These are phyloP conservation scores for Lachnellula occidentalis DNA, from an alignment of 2,329 filamentous ascomycete genomes.

Conservation along the genomic window DNA sequence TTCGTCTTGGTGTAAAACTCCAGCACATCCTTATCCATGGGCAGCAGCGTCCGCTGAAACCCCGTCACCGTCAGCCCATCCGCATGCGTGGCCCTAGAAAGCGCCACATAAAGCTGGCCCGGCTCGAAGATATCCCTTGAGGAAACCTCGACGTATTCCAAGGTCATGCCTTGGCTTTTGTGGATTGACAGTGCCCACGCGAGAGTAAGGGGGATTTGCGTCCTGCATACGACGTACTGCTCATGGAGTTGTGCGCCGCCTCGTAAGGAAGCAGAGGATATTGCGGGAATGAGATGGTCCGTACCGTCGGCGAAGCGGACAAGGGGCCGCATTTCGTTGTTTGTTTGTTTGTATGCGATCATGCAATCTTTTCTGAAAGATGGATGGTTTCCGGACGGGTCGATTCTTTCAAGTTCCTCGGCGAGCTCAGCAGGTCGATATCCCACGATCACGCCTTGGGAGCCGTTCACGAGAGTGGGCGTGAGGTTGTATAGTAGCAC, in stretches of 20 bases:
- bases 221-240: conserved; percentile 21
- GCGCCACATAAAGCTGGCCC: conserved; percentile 26
- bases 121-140: conserved; percentile 24
- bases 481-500: conserved; percentile 23
- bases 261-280: conserved; percentile 8
- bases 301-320: conserved; percentile 21
- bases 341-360: not conserved
- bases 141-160: conserved; percentile 24
- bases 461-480: conserved; percentile 26
- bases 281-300: conserved; percentile 3
- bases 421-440: conserved; percentile 8
- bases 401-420: not conserved
- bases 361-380: not conserved
- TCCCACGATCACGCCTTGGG: conserved; percentile 23
- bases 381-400: not conserved
- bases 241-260: conserved; percentile 5
- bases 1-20: conserved; percentile 22
- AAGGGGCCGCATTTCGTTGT: conserved; percentile 5
- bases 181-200: conserved; percentile 97
- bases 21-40: conserved; percentile 22
- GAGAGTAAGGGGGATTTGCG: conserved; percentile 70
- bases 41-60: conserved; percentile 11
- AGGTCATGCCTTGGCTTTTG: conserved; percentile 89
- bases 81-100: conserved; percentile 22
- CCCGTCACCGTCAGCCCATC: conserved; percentile 25